Evolutionary conservation across 2,329 filamentous ascomycete genomes (phyloP), one percentile per base, ranked within the genome.

Genomic region (Drechslerella coelobrocha): DNA sequence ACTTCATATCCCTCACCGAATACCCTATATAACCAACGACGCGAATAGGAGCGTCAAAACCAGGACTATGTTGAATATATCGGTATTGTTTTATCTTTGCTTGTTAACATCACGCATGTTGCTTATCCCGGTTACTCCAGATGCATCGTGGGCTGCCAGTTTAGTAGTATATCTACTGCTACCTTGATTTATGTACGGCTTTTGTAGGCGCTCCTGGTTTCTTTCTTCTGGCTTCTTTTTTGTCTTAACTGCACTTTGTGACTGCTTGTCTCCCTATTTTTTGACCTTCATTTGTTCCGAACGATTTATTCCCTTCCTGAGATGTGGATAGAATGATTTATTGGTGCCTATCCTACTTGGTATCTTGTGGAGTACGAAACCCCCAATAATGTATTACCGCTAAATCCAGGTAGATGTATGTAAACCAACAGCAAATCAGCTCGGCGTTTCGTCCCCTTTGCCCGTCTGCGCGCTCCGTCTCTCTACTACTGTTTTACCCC

Each of bases 401-500:
- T 52, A 59, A 65, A 50, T 29, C 12, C 8, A 24, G 17, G n/a
- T 52, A 27, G 17, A 1, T n/a, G 41, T 24, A 24, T 19, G 27
- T 29, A n/a, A 41, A 29, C 10, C 9, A 29, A n/a, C 12, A 39
- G 23, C 34, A 43, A 43, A 6, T 39, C n/a, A 69, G 39, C 52
- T 51, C 1, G 52, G 57, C 9, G 23, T 63, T 53, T 60, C 57
- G 47, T 73, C 71, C 21, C 65, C 29, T 41, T 56, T 43, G 31
- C 48, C 55, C 51, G 39, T 68, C 39, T 69, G 62, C 48, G 62
- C 69, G 34, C 29, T 71, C 34, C 63, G 41, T 53, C 66, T 73
- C 52, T 73, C 71, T 2, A 63, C 60, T 27, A 69, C 47, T 21
- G 59, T 73, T 45, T 65, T 63, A 24, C 62, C 78, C 81, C 83